phyloP scores from a whole-genome alignment of 139 green algal genomes.

The Diplosphaera chodatii region DNA sequence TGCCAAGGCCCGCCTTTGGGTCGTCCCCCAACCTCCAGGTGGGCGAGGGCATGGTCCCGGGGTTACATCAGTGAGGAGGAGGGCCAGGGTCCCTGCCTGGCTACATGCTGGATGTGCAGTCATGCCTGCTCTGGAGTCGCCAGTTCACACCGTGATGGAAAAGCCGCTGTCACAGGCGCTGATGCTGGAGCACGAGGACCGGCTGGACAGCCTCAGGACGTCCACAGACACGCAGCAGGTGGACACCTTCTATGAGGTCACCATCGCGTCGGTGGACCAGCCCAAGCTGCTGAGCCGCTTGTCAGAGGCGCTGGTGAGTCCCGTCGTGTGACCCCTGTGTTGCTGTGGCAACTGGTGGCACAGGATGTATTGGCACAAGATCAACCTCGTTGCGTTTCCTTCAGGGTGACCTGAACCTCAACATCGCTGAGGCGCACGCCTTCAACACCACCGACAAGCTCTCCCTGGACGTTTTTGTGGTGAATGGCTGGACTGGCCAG shows the following conservation, averaged over 20 bases:
- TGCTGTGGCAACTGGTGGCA: neutral
- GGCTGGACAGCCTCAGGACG: conserved; percentile 6
- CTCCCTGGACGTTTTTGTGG: conserved; percentile 95
- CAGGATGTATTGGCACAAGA: no score
- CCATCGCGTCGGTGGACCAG: conserved; percentile 82
- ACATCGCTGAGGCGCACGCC: conserved; percentile 97
- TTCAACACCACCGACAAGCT: conserved; percentile 96
- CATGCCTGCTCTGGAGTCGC: no score
- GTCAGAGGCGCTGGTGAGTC: conserved; percentile 75
- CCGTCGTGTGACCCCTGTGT: no score
- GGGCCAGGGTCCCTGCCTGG: no score
- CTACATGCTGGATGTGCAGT: no score
- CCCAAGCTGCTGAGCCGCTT: conserved; percentile 86
- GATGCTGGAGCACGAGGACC: conserved; percentile 60
- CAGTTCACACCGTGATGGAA: no score
- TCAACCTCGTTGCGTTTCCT: no score
- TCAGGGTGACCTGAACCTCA: conserved; percentile 87
- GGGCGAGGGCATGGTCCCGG: no score
- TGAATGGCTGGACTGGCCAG: conserved; percentile 68
- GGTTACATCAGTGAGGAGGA: no score
- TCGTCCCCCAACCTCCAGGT: conserved; percentile 84
- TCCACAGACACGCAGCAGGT: conserved; percentile 1
- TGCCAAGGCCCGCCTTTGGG: conserved; percentile 78
- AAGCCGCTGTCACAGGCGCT: no score
- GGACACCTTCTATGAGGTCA: conserved; percentile 82